Base-by-base conservation (phyloP, 768 basidiomycete genomes). In the Trichaptum fuscoviolaceum region DNA sequence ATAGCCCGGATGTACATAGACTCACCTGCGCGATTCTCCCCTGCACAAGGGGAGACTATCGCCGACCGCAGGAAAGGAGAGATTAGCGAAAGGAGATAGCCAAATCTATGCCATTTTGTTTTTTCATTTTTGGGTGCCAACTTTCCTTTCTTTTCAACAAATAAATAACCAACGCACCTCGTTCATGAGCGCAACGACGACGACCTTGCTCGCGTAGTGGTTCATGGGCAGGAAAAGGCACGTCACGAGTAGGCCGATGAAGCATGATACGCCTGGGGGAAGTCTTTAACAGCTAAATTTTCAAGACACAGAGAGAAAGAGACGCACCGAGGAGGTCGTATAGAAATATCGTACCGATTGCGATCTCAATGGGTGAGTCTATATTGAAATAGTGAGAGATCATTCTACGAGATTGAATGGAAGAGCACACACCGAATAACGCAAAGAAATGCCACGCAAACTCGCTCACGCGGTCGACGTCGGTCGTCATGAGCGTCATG, bases 401-500 rank as follows among this genome's bases (percentile, higher is more conserved):
- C 9, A 24, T 72, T n/a, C n/a, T n/a, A n/a, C n/a, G n/a, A 30
- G 30, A 30, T 30, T 30, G 30, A 30, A 30, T 3, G 8, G 8
- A 2, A 8, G 30, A 2, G 30, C 8, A 30, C 84, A 62, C 68
- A 89, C 90, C 90, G 64, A 93, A 81, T 52, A 93, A 82, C 0
- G 89, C 80, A 73, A 91, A 93, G 63, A 90, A 69, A 73, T 93
- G 90, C 87, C 87, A 91, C 1, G 87, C 78, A 72, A 96, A 92
- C 63, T 96, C 92, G 74, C 89, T 87, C 68, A 96, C 89, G 65
- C 95, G 84, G 74, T 96, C 93, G 30, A 95, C 93, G 70, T 97
- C 95, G 6, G 93, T 95, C 7, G 95, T 96, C 92, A 96, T 95
- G 30, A 96, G 84, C 1, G 92, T 96, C 94, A 96, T 95, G 71